Conservation (phyloP, 1,284 basidiomycete genomes). For the Gomphus sp. region DNA sequence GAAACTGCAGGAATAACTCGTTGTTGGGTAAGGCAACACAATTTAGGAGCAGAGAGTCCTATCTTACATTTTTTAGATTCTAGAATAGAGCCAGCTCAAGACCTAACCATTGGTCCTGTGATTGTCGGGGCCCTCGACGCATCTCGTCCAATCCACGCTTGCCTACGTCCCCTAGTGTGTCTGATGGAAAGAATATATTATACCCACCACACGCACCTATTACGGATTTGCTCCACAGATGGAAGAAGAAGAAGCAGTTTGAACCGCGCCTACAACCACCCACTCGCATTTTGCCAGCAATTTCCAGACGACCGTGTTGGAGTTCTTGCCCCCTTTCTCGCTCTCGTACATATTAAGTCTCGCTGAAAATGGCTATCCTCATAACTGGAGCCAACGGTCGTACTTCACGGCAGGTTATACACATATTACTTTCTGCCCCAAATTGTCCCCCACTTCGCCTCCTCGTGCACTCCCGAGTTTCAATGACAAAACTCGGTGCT, state of each 20-base stretch:
- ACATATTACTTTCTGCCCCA: constrained; percentile 18
- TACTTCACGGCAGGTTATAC: constrained; percentile 22
- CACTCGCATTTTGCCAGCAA: background rate
- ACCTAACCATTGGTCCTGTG: background rate
- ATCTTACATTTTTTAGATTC: too few relatives aligned
- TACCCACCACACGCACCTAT: background rate
- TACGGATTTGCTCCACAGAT: background rate
- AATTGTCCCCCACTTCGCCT: constrained; percentile 11
- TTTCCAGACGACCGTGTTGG: too few relatives aligned
- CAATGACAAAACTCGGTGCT: constrained; percentile 12
- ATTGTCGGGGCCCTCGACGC: background rate
- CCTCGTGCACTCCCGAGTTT: constrained; percentile 12
- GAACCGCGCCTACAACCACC: constrained; percentile 1
- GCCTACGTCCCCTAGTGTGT: background rate
- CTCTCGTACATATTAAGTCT: background rate
- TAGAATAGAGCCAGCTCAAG: background rate
- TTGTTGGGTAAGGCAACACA: too few relatives aligned
- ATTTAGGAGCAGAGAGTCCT: too few relatives aligned
- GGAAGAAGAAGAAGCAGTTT: background rate
- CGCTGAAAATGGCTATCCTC: constrained; percentile 13
- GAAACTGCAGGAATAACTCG: too few relatives aligned
- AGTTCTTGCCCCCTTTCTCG: background rate
- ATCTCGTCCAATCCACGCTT: background rate
- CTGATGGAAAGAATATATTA: background rate
- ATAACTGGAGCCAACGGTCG: constrained; percentile 23